Percentiles rank a stretch among this genome's conserved stretches.
Conservation (phyloP, 257 asterid genomes). For the Penstemon barbatus region DNA sequence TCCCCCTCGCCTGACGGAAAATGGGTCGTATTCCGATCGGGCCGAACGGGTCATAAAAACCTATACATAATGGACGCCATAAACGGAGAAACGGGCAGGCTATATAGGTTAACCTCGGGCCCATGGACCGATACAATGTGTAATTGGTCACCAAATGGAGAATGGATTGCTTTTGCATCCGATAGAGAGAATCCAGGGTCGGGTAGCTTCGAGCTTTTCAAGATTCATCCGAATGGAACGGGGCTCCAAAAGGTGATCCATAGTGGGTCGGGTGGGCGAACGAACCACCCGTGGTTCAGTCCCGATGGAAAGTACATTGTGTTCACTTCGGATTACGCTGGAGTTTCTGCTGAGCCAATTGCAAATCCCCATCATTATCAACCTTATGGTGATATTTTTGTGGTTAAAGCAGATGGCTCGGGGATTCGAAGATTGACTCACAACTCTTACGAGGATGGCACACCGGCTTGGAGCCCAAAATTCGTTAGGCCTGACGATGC, state of each 20-base stretch:
- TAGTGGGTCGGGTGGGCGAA: slow-evolving; percentile 78
- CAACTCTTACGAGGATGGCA: slow-evolving; percentile 81
- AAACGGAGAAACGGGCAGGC: slow-evolving; percentile 64
- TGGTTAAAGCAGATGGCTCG: slow-evolving; percentile 66
- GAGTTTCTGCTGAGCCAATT: slow-evolving; percentile 87
- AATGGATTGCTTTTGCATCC: slow-evolving; percentile 85
- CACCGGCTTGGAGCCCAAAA: slow-evolving; percentile 76
- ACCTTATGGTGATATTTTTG: slow-evolving; percentile 84
- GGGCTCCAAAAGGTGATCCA: slow-evolving; percentile 74
- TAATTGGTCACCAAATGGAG: slow-evolving; percentile 87
- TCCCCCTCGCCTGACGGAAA: slow-evolving; percentile 92
- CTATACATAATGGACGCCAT: slow-evolving; percentile 82
- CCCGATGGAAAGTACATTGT: slow-evolving; percentile 74
- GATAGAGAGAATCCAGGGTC: slow-evolving; percentile 79
- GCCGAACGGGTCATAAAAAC: slow-evolving; percentile 83
- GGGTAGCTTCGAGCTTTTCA: slow-evolving; percentile 70
- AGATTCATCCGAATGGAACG: slow-evolving; percentile 80
- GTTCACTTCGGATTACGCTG: slow-evolving; percentile 80
- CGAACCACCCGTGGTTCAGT: slow-evolving; percentile 90
- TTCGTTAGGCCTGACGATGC: slow-evolving; percentile 42
- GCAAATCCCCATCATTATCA: slow-evolving; percentile 83
- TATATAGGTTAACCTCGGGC: slow-evolving; percentile 60
- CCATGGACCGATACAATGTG: slow-evolving; percentile 93
- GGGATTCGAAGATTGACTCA: slow-evolving; percentile 65
- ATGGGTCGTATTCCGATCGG: slow-evolving; percentile 84